These are phyloP conservation scores for Alternaria sp. DNA, from an alignment of 2,329 filamentous ascomycete species.

Conservation along the genomic window DNA sequence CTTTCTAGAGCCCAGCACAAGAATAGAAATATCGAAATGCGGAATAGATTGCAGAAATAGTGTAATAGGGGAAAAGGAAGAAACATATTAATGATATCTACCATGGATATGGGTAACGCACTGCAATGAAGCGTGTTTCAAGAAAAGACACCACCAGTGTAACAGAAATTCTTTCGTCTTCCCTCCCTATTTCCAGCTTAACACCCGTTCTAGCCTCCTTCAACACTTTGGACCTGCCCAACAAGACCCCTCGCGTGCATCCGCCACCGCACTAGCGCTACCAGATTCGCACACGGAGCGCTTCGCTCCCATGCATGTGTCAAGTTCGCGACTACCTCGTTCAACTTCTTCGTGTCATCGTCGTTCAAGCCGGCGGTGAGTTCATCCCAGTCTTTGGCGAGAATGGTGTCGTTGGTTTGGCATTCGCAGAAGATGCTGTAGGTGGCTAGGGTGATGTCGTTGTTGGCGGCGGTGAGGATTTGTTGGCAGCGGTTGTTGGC, in stretches of 20 bases:
- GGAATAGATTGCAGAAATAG: no score
- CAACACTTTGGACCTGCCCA: rapidly evolving
- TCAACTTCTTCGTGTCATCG: background rate
- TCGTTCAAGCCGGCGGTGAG: background rate
- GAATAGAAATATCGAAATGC: no score
- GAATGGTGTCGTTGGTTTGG: background rate
- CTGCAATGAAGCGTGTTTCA: no score
- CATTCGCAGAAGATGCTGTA: background rate
- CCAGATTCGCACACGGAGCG: background rate
- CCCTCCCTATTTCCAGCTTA: background rate
- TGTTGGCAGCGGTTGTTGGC: background rate
- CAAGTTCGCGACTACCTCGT: background rate
- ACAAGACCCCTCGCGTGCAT: background rate
- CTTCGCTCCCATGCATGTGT: background rate
- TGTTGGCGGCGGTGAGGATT: background rate
- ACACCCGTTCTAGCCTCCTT: rapidly evolving
- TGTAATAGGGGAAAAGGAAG: no score
- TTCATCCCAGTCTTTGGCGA: background rate
- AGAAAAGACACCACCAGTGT: background rate
- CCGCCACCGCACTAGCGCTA: background rate
- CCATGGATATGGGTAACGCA: no score
- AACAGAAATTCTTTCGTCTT: no score
- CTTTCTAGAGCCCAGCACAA: no score
- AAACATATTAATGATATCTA: no score
- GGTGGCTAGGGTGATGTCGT: background rate